Evolutionary conservation across 164 flowering plant genomes (phyloP).

Genomic region (Aristolochia fimbriata): DNA sequence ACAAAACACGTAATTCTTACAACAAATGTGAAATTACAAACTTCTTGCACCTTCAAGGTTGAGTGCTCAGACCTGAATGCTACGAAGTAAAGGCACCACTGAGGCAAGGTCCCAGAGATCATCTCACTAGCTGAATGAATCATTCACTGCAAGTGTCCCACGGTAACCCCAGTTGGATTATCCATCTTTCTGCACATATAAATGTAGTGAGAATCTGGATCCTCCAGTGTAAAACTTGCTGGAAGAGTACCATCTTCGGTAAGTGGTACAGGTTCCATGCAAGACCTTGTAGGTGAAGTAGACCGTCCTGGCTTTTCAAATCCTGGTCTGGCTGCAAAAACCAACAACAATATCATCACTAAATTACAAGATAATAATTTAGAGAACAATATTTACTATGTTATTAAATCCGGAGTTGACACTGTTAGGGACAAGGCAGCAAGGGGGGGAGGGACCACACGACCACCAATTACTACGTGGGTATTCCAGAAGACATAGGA

Average conservation of each 20-base stretch:
- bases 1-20: too few species aligned
- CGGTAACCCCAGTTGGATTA: slow-evolving; percentile 6
- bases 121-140: too few species aligned
- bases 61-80: too few species aligned
- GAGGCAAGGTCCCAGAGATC: neutral
- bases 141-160: too few species aligned
- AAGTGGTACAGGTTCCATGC: slow-evolving; percentile 58
- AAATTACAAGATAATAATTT: neutral
- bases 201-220: slow-evolving; percentile 86
- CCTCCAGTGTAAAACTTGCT: slow-evolving; percentile 58
- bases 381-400: too few species aligned
- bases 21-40: too few species aligned
- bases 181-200: slow-evolving; percentile 62
- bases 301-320: slow-evolving; percentile 37
- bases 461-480: too few species aligned
- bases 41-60: too few species aligned
- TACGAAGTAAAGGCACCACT: neutral
- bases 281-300: slow-evolving; percentile 28
- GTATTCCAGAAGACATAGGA: too few species aligned
- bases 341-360: neutral
- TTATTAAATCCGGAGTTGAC: too few species aligned
- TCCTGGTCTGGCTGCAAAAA: slow-evolving; percentile 82
- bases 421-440: too few species aligned
- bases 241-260: slow-evolving; percentile 63
- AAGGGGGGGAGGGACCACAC: too few species aligned